Evolutionary conservation across 148 eudicot species (phyloP), one percentile per base, ranked within the genome.

Genomic region (Salicornia ramosissima): DNA sequence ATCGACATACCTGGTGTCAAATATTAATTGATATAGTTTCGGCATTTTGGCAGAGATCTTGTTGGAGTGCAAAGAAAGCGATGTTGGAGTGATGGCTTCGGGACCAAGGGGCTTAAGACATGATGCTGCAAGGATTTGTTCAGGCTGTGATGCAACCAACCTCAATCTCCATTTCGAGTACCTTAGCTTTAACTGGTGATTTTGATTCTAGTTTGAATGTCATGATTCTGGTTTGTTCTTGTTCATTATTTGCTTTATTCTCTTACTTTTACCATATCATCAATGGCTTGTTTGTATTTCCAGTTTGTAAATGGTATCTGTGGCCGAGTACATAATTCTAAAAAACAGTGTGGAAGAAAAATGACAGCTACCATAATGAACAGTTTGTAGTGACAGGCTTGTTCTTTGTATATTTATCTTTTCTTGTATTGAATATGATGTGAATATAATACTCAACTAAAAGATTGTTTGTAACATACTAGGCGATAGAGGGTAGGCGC

Each of bases 101-200:
- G 80, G 80, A 31, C 76, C 80, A 57, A 77, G 75, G 45, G 64
- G 64, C 8, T 12, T 77, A 55, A 63, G 80, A 50, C 80, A 77
- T 40, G 72, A 77, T 59, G 75, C 59, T 36, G 80, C 80, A 4
- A 51, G 62, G 46, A 43, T 71, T 58, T 77, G 75, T 67, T 71
- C 80, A 24, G 26, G 36, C 51, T 29, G 24, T 29, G 54, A 72
- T 22, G 62, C 68, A 30, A 77, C 62, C 40, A 77, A 77, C 68
- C 62, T 77, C 40, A 77, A 77, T 64, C 62, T 77, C 22, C 75
- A 77, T 50, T 77, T 65, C 19, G 80, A 77, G 66, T 71, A 71
- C 33, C 71, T 71, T 11, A 66, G 76, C 63, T 77, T 71, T 53
- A 71, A 42, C 33, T 77, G 80, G 80, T 77, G 80, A 77, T 71